These are phyloP conservation scores for Paracamarosporium sp. DNA, from an alignment of 2,329 filamentous ascomycete genomes.

Conservation along the genomic window DNA sequence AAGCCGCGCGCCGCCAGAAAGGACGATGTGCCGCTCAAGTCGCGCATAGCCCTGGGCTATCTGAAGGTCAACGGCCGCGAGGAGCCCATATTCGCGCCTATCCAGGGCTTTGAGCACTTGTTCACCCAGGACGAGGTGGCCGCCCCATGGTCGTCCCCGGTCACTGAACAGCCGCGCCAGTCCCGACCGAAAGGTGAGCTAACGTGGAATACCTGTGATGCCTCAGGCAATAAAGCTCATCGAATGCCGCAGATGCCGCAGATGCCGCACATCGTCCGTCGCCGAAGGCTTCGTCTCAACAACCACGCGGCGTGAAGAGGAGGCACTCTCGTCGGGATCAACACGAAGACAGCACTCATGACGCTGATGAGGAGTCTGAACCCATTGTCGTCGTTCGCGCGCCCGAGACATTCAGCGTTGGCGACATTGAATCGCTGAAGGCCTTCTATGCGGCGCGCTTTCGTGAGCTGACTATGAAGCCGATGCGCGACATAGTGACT, in stretches of 20 bases:
- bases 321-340: too few relatives aligned
- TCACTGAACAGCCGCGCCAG: neutral
- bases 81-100: slow-evolving; percentile 25
- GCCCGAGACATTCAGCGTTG: slow-evolving; percentile 31
- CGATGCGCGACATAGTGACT: slow-evolving; percentile 37
- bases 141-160: neutral
- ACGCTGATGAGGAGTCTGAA: neutral
- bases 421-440: slow-evolving; percentile 27
- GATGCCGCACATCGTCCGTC: neutral
- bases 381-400: slow-evolving; percentile 10
- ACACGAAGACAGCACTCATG: slow-evolving; percentile 10
- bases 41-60: slow-evolving; percentile 20
- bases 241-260: neutral
- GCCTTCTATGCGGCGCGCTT: slow-evolving; percentile 32
- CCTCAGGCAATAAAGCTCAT: neutral
- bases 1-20: neutral
- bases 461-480: slow-evolving; percentile 41
- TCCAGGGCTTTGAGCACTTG: slow-evolving; percentile 34
- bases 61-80: slow-evolving; percentile 24
- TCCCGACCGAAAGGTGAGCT: neutral
- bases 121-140: slow-evolving; percentile 15
- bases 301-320: neutral
- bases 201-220: neutral
- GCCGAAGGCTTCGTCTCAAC: neutral
- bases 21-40: slow-evolving; percentile 21